phyloP scores from a whole-genome alignment of 2,329 filamentous ascomycete genomes.

The Colletotrichum tofieldiae region DNA sequence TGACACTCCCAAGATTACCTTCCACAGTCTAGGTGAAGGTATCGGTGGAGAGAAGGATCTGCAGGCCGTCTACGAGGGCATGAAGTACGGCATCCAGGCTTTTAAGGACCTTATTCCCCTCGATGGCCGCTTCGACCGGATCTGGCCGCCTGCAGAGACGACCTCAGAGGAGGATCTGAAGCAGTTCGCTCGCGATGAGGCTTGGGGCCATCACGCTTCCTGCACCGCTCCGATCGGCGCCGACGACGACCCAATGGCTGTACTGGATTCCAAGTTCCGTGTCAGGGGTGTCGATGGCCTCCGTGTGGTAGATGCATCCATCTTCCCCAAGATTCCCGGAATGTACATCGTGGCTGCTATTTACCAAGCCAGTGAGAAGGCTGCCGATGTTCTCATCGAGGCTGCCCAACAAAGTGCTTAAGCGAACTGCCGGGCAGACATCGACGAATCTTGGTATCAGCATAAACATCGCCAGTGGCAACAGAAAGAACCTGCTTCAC shows the following conservation, averaged over 20 bases:
- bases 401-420: background rate
- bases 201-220: constrained; percentile 69
- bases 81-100: constrained; percentile 61
- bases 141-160: constrained; percentile 55
- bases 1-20: constrained; percentile 74
- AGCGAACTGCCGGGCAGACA: background rate
- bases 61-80: constrained; percentile 59
- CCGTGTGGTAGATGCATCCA: constrained; percentile 74
- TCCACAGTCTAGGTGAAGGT: constrained; percentile 67
- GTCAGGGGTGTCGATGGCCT: constrained; percentile 68
- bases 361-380: constrained; percentile 25
- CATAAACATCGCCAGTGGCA: background rate
- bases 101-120: constrained; percentile 52
- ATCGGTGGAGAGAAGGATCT: constrained; percentile 62
- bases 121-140: constrained; percentile 56
- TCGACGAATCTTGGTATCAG: background rate
- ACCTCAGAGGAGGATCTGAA: constrained; percentile 58
- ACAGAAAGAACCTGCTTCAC: background rate
- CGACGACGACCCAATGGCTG: constrained; percentile 65
- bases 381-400: constrained; percentile 21
- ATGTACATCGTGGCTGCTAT: constrained; percentile 22
- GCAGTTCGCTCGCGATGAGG: constrained; percentile 44
- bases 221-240: constrained; percentile 69
- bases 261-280: constrained; percentile 69
- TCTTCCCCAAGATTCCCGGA: constrained; percentile 59